Evolutionary conservation across 2,329 filamentous ascomycete genomes (phyloP), one percentile per base, ranked within the genome.

Genomic region (Ilyonectria sp.): DNA sequence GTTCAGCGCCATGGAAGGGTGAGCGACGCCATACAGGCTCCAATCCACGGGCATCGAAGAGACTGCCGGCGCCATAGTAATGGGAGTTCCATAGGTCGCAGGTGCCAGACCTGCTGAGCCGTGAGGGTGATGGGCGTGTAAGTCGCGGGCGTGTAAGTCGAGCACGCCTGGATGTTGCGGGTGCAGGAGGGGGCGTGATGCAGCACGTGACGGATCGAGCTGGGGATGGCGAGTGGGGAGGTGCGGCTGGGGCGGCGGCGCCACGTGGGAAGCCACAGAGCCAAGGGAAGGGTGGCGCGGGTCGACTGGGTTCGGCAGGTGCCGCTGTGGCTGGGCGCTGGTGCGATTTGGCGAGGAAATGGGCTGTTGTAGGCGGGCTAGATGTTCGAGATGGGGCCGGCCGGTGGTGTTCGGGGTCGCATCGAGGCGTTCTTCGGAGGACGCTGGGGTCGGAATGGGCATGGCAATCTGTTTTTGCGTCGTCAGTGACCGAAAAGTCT

Each of bases 271-370:
- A 29, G 47, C 8, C 23, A 29, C 15, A 29, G 46, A 29, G 9
- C 15, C 4, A 6, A 21, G 6, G n/a, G 47, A 17, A 52, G 21
- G 29, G 49, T 62, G 68, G 71, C 70, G 71, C 69, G 71, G 68
- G 67, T 71, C 69, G 55, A 67, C 68, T 49, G 71, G 68, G 61
- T 67, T 70, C 72, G 74, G 71, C 67, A 70, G 59, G 72, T 65
- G 74, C 66, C 72, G 74, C 19, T 68, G 63, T 68, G 63, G 72
- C 63, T 68, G 65, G 69, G 73, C 63, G 68, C 72, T 76, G 71
- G 74, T 74, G 74, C 74, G 74, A 76, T 75, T 74, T 64, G 67
- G 65, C 60, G 71, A 61, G 37, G 74, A 71, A 76, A 74, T 76
- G 74, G 74, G 72, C 74, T 76, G 74, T 76, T 76, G 73, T 62